These are phyloP conservation scores for Geotrichum phurueaensis DNA, from an alignment of 1,139 yeast species.

Conservation along the genomic window DNA sequence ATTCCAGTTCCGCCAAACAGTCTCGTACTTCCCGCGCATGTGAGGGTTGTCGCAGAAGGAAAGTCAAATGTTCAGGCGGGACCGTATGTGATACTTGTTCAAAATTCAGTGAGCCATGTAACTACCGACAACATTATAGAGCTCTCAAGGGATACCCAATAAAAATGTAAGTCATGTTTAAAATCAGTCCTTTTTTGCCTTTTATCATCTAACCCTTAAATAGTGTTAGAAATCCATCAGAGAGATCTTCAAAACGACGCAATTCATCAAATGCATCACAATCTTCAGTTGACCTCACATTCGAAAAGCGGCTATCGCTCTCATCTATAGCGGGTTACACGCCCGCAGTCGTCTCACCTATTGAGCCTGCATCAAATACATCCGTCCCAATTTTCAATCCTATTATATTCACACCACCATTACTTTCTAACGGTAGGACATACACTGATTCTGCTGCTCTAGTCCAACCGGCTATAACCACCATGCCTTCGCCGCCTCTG, in stretches of 20 bases:
- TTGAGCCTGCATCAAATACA: background rate
- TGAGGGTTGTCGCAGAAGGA: constrained; percentile 54
- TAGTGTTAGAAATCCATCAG: constrained; percentile 8
- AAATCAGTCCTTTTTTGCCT: background rate
- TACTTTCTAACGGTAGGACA: constrained; percentile 9
- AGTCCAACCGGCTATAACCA: background rate
- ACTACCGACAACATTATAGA: constrained; percentile 27
- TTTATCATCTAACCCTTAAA: background rate
- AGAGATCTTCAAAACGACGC: background rate
- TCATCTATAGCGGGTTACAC: background rate
- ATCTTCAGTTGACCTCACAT: background rate
- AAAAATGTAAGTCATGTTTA: constrained; percentile 18
- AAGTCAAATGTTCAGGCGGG: constrained; percentile 58
- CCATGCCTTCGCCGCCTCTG: background rate
- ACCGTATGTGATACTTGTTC: constrained; percentile 25
- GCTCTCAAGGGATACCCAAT: constrained; percentile 26
- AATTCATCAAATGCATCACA: background rate
- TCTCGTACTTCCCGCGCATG: constrained; percentile 46
- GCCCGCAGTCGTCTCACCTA: background rate
- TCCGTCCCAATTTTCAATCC: constrained; percentile 7
- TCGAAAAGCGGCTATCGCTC: background rate
- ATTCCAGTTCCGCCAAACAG: constrained; percentile 10
- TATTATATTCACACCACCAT: constrained; percentile 15
- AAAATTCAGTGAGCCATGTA: constrained; percentile 24
- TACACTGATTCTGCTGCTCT: background rate